Evolutionary conservation across 108 stramenopile species (phyloP).

Genomic region (Poteriospumella lacustris): DNA sequence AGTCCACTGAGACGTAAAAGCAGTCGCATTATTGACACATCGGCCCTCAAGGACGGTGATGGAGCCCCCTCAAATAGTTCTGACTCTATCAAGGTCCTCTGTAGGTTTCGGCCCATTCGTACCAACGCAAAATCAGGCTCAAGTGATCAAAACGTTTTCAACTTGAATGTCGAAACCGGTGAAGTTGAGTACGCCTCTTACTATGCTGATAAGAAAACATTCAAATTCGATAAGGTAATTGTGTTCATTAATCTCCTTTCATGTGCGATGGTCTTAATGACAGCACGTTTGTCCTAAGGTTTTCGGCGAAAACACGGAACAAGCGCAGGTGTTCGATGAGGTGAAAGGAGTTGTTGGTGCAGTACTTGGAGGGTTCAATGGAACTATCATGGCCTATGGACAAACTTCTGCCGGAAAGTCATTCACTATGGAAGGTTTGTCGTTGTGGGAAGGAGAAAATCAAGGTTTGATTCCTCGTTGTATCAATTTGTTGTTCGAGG

Average conservation of each 20-base stretch:
- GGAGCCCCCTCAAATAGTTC: too few species aligned
- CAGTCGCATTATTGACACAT: too few species aligned
- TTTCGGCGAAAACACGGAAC: conserved; percentile 21
- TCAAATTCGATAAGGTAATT: not conserved
- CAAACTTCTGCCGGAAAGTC: conserved; percentile 63
- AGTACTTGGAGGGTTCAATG: conserved; percentile 78
- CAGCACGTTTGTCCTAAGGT: not conserved
- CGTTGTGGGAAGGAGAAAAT: not conserved
- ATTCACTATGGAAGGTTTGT: conserved; percentile 38
- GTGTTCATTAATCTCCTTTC: not conserved
- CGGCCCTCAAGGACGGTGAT: too few species aligned
- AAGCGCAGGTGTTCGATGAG: conserved; percentile 33
- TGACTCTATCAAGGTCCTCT: not conserved
- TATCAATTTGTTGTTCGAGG: conserved; percentile 11
- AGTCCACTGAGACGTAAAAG: too few species aligned
- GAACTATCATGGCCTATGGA: conserved; percentile 86
- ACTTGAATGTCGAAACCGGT: not conserved
- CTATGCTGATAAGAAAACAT: not conserved
- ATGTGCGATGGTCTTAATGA: not conserved
- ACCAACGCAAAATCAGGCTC: not conserved
- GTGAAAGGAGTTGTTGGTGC: conserved; percentile 61
- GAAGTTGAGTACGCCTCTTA: not conserved
- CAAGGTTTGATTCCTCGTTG: conserved; percentile 28
- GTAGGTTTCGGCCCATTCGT: not conserved
- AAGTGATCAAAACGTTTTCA: not conserved